Percentiles rank a stretch among this genome's conserved stretches.
Conservation (phyloP, 1,284 basidiomycete species). For the Pyrrhoderma lamaoense region DNA sequence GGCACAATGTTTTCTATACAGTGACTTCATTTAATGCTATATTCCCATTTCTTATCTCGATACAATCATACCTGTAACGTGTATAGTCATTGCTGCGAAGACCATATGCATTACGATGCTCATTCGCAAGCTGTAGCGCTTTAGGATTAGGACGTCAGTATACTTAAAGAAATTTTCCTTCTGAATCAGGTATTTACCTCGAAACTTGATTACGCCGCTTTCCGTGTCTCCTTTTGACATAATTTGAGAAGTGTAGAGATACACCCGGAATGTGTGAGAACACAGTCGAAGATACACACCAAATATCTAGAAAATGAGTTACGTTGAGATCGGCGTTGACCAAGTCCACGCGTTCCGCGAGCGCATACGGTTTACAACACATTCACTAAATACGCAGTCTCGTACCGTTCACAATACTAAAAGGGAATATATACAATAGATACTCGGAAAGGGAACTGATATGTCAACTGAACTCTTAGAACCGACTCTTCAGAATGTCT, state of each 20-base stretch:
- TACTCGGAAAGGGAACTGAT: neutral
- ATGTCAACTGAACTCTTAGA: slow-evolving; percentile 55
- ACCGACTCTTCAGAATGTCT: slow-evolving; percentile 82
- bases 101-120: slow-evolving; percentile 87
- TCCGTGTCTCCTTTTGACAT: slow-evolving; percentile 9
- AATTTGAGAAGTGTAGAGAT: neutral
- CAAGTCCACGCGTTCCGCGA: neutral
- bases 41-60: neutral
- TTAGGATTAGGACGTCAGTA: slow-evolving; percentile 15
- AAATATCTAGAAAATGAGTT: neutral
- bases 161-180: neutral
- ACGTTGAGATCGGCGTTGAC: neutral
- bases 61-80: slow-evolving; percentile 61
- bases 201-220: slow-evolving; percentile 5
- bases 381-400: neutral
- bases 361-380: neutral
- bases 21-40: neutral
- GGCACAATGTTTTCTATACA: slow-evolving; percentile 76
- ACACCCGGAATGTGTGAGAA: slow-evolving; percentile 14
- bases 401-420: neutral
- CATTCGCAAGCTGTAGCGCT: slow-evolving; percentile 81
- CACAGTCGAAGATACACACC: slow-evolving; percentile 9
- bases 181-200: slow-evolving; percentile 6
- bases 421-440: neutral
- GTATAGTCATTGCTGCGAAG: slow-evolving; percentile 83